phyloP scores from a whole-genome alignment of 1,284 basidiomycete species.

The Leucoagaricus sp. region DNA sequence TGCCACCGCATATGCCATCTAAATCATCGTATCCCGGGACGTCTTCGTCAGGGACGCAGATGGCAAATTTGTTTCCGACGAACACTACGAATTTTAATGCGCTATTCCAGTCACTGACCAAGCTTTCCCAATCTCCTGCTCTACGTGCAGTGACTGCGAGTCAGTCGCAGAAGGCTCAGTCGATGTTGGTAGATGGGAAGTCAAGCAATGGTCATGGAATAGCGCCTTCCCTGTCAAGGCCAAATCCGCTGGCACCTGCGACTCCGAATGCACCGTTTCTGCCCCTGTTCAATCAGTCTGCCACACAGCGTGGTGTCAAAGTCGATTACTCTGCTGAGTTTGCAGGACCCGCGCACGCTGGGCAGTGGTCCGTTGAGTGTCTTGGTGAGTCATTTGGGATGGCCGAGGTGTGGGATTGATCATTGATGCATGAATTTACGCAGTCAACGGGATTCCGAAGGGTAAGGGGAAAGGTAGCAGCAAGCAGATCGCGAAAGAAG shows the following conservation, averaged over 20 bases:
- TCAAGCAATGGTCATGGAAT: slow-evolving; percentile 1
- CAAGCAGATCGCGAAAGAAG: slow-evolving; percentile 76
- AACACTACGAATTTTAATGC: no score
- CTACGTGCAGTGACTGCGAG: slow-evolving; percentile 2
- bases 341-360: slow-evolving; percentile 63
- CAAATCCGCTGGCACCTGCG: slow-evolving; percentile 59
- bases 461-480: slow-evolving; percentile 60
- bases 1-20: slow-evolving; percentile 18
- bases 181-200: slow-evolving; percentile 5
- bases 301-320: slow-evolving; percentile 58
- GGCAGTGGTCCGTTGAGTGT: slow-evolving; percentile 65
- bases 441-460: slow-evolving; percentile 70
- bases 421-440: slow-evolving; percentile 7
- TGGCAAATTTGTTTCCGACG: no score
- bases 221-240: slow-evolving; percentile 18
- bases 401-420: slow-evolving; percentile 7
- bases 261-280: slow-evolving; percentile 61
- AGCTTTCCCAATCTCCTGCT: slow-evolving; percentile 8
- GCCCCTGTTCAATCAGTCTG: slow-evolving; percentile 72
- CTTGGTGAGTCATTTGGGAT: slow-evolving; percentile 45
- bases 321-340: slow-evolving; percentile 62
- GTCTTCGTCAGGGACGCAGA: slow-evolving; percentile 17
- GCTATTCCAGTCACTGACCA: slow-evolving; percentile 5
- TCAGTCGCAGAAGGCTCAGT: slow-evolving; percentile 12
- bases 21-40: background rate